Conservation (phyloP, 2,329 filamentous ascomycete genomes). For the Rutstroemia sp. region DNA sequence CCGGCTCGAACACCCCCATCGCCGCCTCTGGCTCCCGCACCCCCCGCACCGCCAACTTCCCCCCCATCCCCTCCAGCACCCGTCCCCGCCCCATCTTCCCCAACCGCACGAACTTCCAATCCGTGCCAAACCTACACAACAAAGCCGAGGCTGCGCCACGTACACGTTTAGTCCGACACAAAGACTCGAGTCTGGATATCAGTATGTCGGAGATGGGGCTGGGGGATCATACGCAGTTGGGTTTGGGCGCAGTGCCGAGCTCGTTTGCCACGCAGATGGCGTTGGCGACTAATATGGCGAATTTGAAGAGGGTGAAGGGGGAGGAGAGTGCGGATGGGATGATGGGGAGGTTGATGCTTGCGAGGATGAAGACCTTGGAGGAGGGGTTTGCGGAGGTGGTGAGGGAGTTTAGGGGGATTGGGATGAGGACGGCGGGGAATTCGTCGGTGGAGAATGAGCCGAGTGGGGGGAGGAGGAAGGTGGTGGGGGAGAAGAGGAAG, state of each 20-base stretch:
- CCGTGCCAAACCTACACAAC: conserved; percentile 42
- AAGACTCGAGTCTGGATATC: conserved; percentile 56
- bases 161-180: conserved; percentile 19
- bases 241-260: conserved; percentile 57
- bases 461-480: conserved; percentile 13
- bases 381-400: conserved; percentile 86
- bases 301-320: conserved; percentile 35
- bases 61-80: conserved; percentile 30
- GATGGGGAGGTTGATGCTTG: conserved; percentile 72
- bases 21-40: conserved; percentile 16
- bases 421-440: conserved; percentile 25
- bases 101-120: conserved; percentile 44
- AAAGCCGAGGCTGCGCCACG: conserved; percentile 12
- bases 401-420: conserved; percentile 50
- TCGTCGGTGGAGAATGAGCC: conserved; percentile 19
- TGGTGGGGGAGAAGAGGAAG: not conserved
- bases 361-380: conserved; percentile 87
- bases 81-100: conserved; percentile 50
- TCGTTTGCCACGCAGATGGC: conserved; percentile 80
- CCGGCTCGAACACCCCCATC: conserved; percentile 20
- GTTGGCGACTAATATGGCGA: conserved; percentile 58
- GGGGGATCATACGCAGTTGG: conserved; percentile 38
- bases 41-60: conserved; percentile 30
- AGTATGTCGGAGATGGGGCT: conserved; percentile 67
- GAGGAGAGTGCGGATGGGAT: conserved; percentile 53